Percentiles rank a stretch among this genome's conserved stretches.
Conservation (phyloP, 495 filamentous ascomycete genomes). For the Neurospora intermedia region DNA sequence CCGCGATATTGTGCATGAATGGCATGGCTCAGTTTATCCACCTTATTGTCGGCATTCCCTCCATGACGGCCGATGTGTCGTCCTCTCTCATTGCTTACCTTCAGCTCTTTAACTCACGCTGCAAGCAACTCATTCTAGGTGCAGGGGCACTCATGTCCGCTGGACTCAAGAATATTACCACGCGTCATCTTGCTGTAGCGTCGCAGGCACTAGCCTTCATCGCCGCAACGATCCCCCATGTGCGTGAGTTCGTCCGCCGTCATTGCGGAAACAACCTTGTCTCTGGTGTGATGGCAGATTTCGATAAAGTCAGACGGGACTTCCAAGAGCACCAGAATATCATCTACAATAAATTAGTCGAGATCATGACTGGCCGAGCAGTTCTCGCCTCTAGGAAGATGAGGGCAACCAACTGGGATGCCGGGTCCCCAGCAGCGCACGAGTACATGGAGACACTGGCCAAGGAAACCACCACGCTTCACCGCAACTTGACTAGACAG, state of each 20-base stretch:
- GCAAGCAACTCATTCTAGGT: slow-evolving; percentile 86
- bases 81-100: slow-evolving; percentile 52
- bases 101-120: slow-evolving; percentile 87
- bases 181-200: slow-evolving; percentile 87
- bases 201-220: slow-evolving; percentile 86
- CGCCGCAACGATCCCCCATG: slow-evolving; percentile 74
- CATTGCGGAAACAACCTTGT: slow-evolving; percentile 46
- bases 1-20: slow-evolving; percentile 64
- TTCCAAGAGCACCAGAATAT: slow-evolving; percentile 88
- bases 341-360: slow-evolving; percentile 91
- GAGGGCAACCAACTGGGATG: slow-evolving; percentile 67
- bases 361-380: slow-evolving; percentile 84
- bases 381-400: slow-evolving; percentile 61
- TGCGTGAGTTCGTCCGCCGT: slow-evolving; percentile 81
- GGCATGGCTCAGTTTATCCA: slow-evolving; percentile 75
- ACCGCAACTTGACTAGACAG: slow-evolving; percentile 79
- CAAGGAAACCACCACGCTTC: slow-evolving; percentile 79
- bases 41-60: slow-evolving; percentile 73
- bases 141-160: slow-evolving; percentile 87
- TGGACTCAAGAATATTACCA: slow-evolving; percentile 91
- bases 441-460: slow-evolving; percentile 85
- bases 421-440: slow-evolving; percentile 30
- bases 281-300: slow-evolving; percentile 62
- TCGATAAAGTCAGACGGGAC: slow-evolving; percentile 80
- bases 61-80: slow-evolving; percentile 75